Conservation (phyloP, 2,329 filamentous ascomycete genomes). For the Hypoxylon sp. region DNA sequence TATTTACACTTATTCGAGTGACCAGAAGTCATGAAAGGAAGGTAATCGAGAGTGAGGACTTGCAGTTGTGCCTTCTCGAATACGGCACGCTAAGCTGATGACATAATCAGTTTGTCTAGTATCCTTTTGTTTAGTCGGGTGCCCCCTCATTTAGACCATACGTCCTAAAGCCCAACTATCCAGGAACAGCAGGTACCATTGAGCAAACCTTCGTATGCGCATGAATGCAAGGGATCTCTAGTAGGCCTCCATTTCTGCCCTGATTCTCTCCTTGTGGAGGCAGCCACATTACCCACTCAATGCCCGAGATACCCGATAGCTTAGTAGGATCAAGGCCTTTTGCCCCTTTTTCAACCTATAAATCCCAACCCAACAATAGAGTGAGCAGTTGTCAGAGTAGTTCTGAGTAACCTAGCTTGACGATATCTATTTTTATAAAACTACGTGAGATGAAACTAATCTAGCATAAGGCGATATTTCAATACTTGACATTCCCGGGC, state of each 20-base stretch:
- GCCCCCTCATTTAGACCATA: background rate
- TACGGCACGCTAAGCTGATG: background rate
- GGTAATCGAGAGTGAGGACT: background rate
- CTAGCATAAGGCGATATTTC: background rate
- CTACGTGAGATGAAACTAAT: background rate
- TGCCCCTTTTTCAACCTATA: background rate
- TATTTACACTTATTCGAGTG: background rate
- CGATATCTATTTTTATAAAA: background rate
- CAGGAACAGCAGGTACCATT: slow-evolving; percentile 3
- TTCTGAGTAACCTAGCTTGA: background rate
- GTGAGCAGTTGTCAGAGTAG: background rate
- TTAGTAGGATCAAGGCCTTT: background rate
- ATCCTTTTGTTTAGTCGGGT: too few species aligned
- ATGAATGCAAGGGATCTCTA: background rate
- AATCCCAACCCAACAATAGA: background rate
- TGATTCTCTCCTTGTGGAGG: background rate
- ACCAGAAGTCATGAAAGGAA: background rate
- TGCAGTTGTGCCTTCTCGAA: slow-evolving; percentile 1
- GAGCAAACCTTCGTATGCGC: background rate
- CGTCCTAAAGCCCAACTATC: background rate
- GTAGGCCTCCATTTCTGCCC: background rate
- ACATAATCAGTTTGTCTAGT: background rate
- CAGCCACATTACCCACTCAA: background rate
- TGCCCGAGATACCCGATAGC: background rate
- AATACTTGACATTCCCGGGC: background rate